A percentile compares a stretch with the other conserved stretches of the same genome.
Evolutionary conservation across 768 basidiomycete species (phyloP).

Genomic region (Rhizopogon salebrosus): DNA sequence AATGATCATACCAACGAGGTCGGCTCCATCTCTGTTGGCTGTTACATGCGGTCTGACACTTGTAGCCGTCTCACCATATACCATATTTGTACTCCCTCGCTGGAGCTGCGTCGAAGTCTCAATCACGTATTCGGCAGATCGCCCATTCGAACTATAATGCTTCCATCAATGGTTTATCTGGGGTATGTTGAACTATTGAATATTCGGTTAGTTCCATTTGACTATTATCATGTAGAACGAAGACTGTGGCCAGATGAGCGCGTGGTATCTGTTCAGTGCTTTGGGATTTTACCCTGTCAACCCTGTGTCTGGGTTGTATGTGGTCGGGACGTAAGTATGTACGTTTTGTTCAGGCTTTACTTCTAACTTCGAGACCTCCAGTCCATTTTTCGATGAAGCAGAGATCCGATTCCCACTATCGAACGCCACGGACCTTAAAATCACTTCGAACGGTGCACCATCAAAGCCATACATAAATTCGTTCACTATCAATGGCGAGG

Average conservation of each 20-base stretch:
- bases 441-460: slow-evolving; percentile 53
- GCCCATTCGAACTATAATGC: slow-evolving; percentile 61
- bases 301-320: slow-evolving; percentile 69
- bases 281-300: slow-evolving; percentile 86
- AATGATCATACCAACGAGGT: slow-evolving; percentile 84
- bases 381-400: slow-evolving; percentile 51
- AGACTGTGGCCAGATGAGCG: slow-evolving; percentile 89
- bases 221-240: slow-evolving; percentile 52
- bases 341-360: not conserved
- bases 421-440: slow-evolving; percentile 33
- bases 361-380: slow-evolving; percentile 3
- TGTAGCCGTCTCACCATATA: slow-evolving; percentile 79
- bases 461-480: slow-evolving; percentile 57
- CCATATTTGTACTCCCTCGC: slow-evolving; percentile 78
- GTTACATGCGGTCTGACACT: slow-evolving; percentile 2
- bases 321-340: slow-evolving; percentile 61
- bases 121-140: slow-evolving; percentile 66
- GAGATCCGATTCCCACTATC: slow-evolving; percentile 47
- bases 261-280: slow-evolving; percentile 81
- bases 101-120: slow-evolving; percentile 64
- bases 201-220: not conserved
- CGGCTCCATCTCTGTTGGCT: slow-evolving; percentile 6
- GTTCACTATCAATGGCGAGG: slow-evolving; percentile 49
- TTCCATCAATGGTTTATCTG: slow-evolving; percentile 64
- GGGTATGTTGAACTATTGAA: slow-evolving; percentile 36